Evolutionary conservation across 306 rosid species (phyloP).

Genomic region (Pyrus pyrifolia): DNA sequence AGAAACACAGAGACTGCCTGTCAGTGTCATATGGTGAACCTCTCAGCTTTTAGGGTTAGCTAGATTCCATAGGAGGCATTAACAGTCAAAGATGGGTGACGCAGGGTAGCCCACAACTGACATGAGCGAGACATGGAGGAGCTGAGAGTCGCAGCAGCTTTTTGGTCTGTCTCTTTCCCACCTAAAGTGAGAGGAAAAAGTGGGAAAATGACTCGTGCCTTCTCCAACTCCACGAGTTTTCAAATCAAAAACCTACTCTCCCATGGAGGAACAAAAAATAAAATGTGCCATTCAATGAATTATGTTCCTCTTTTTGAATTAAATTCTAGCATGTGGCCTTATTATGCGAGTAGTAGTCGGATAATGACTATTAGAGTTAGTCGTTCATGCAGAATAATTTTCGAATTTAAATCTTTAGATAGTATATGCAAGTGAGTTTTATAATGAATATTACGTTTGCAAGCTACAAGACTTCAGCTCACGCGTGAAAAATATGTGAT

Average conservation of each 20-base stretch:
- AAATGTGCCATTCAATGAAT: constrained; percentile 15
- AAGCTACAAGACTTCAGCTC: background rate
- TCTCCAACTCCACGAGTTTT: constrained; percentile 21
- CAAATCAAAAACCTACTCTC: background rate
- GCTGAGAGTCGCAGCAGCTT: constrained; percentile 34
- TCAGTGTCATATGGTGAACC: background rate
- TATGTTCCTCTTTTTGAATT: background rate
- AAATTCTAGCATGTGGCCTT: background rate
- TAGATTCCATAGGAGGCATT: constrained; percentile 6
- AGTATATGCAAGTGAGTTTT: background rate
- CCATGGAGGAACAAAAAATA: background rate
- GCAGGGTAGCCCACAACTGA: constrained; percentile 30
- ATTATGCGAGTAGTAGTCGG: background rate
- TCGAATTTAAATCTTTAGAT: background rate
- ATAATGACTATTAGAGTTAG: fast-evolving
- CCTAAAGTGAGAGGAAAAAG: constrained; percentile 18
- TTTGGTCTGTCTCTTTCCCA: constrained; percentile 42
- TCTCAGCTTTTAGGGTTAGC: constrained; percentile 12
- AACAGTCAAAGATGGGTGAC: constrained; percentile 39
- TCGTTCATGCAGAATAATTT: no score
- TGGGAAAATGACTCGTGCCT: constrained; percentile 14
- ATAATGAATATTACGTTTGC: background rate
- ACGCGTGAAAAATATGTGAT: background rate
- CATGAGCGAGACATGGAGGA: constrained; percentile 23
- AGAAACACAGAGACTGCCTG: background rate